Evolutionary conservation across 106 monocot genomes (phyloP).

Genomic region (Xerophyta viscosa): DNA sequence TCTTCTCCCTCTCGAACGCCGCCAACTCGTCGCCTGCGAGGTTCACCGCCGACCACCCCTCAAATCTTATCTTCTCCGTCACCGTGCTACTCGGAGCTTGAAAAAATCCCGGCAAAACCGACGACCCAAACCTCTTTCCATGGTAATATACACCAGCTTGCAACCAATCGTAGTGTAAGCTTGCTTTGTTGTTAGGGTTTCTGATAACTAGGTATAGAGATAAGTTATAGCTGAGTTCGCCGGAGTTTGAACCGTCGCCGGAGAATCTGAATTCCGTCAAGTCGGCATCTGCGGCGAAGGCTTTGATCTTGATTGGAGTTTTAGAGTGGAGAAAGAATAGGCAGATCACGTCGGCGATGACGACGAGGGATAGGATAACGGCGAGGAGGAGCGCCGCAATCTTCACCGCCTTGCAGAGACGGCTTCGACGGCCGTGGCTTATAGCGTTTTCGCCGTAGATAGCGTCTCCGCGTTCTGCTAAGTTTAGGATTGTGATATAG

Average conservation of each 20-base stretch:
- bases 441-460: no score
- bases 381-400: no score
- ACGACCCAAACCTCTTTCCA: not conserved
- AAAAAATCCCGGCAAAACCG: not conserved
- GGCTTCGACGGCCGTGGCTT: no score
- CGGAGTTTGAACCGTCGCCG: not conserved
- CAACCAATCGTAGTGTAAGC: slow-evolving; percentile 5
- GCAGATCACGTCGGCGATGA: not conserved
- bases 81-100: not conserved
- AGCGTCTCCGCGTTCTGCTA: no score
- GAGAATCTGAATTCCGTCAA: not conserved
- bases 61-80: not conserved
- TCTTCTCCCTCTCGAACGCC: not conserved
- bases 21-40: no score
- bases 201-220: not conserved
- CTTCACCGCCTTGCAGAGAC: no score
- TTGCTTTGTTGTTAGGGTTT: slow-evolving; percentile 1
- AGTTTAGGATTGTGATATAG: no score
- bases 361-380: no score
- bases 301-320: slow-evolving; percentile 1
- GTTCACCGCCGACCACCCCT: not conserved
- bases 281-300: not conserved
- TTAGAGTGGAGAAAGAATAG: not conserved
- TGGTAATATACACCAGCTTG: not conserved
- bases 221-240: slow-evolving; percentile 3